Evolutionary conservation across 208 protist genomes (phyloP).

Genomic region (Trypanosoma platydactyli): DNA sequence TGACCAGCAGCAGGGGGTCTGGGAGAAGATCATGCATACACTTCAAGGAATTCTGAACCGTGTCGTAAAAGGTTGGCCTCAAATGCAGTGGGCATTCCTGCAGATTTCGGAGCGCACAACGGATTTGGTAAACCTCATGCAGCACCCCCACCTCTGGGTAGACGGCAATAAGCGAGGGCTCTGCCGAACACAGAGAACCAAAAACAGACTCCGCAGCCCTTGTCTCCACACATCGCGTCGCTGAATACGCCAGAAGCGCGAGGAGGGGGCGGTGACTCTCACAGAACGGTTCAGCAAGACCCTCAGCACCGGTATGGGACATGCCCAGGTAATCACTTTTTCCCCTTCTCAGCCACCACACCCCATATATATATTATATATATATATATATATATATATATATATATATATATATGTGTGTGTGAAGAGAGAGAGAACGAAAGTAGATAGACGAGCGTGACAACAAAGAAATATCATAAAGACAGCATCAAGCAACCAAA

Average conservation of each 20-base stretch:
- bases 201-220: slow-evolving; percentile 28
- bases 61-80: slow-evolving; percentile 23
- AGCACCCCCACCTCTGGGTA: slow-evolving; percentile 71
- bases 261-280: slow-evolving; percentile 40
- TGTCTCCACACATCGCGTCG: slow-evolving; percentile 30
- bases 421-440: background rate
- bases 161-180: slow-evolving; percentile 11
- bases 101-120: slow-evolving; percentile 45
- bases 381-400: too few relatives aligned
- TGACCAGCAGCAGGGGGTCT: slow-evolving; percentile 62
- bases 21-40: slow-evolving; percentile 44
- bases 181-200: slow-evolving; percentile 21
- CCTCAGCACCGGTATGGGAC: background rate
- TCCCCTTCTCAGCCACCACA: background rate
- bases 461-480: too few relatives aligned
- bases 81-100: slow-evolving; percentile 40
- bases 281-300: slow-evolving; percentile 27
- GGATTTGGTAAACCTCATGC: slow-evolving; percentile 43
- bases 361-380: too few relatives aligned
- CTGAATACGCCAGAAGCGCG: slow-evolving; percentile 41
- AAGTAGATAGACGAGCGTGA: too few relatives aligned
- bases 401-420: too few relatives aligned
- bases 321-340: background rate
- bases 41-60: slow-evolving; percentile 31
- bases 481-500: too few relatives aligned